These are phyloP conservation scores for Platismatia glauca DNA, from an alignment of 495 filamentous ascomycete species.

Conservation along the genomic window DNA sequence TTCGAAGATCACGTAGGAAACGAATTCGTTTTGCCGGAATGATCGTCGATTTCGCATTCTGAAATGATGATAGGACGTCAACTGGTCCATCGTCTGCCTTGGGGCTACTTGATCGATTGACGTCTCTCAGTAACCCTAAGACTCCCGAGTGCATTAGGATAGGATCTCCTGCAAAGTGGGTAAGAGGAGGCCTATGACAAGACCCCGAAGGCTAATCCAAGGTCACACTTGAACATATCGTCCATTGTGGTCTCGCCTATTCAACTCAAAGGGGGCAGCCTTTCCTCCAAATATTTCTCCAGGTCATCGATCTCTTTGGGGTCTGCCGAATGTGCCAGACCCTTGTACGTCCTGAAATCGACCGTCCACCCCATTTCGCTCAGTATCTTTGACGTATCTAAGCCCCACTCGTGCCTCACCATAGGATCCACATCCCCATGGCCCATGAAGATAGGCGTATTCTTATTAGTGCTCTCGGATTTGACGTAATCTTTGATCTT, in stretches of 20 bases:
- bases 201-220: not conserved
- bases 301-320: conserved; percentile 74
- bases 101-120: not conserved
- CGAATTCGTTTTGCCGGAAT: not conserved
- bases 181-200: not conserved
- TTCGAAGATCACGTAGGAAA: not conserved
- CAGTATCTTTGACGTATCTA: conserved; percentile 51
- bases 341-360: conserved; percentile 65
- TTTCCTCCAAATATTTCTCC: conserved; percentile 61
- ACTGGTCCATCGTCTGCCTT: not conserved
- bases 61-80: not conserved
- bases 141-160: not conserved
- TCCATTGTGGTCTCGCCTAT: not conserved
- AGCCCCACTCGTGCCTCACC: conserved; percentile 60
- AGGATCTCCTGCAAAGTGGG: not conserved
- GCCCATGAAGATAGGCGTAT: conserved; percentile 79
- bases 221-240: not conserved
- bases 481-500: conserved; percentile 61
- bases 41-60: not conserved
- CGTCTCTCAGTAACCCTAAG: not conserved
- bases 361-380: conserved; percentile 60
- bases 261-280: conserved; percentile 46
- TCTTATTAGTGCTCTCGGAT: conserved; percentile 57
- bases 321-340: conserved; percentile 67
- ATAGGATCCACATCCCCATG: conserved; percentile 70